A percentile compares a stretch with the other conserved stretches of the same genome.
These are phyloP conservation scores for Psilocybe azurescens DNA, from an alignment of 768 basidiomycete species.

Conservation along the genomic window DNA sequence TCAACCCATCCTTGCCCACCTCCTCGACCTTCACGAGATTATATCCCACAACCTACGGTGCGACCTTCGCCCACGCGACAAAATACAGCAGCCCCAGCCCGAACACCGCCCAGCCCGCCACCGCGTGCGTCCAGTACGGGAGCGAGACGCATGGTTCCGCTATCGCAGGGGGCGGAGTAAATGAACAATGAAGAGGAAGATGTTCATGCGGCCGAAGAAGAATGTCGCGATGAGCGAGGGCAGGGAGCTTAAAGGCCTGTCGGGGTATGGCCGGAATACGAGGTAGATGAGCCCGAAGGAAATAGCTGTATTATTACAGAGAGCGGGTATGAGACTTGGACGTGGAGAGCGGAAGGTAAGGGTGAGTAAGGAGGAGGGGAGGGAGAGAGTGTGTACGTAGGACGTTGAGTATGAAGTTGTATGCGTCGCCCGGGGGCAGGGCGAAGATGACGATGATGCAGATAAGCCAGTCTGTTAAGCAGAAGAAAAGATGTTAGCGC, in stretches of 20 bases:
- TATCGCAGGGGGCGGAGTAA: conserved; percentile 53
- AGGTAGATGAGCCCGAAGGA: conserved; percentile 56
- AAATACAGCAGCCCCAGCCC: conserved; percentile 34
- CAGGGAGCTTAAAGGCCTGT: conserved; percentile 3
- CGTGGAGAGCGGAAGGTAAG: background rate
- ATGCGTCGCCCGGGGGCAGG: conserved; percentile 70
- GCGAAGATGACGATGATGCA: conserved; percentile 42
- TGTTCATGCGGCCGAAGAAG: conserved; percentile 63
- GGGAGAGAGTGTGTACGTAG: conserved; percentile 35
- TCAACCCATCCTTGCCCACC: conserved; percentile 38
- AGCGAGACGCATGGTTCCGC: conserved; percentile 51
- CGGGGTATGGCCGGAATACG: conserved; percentile 25
- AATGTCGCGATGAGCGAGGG: conserved; percentile 28
- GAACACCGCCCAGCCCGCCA: conserved; percentile 45
- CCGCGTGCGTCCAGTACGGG: conserved; percentile 60
- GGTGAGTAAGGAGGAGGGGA: background rate
- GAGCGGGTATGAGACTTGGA: conserved; percentile 49
- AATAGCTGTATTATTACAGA: conserved; percentile 55
- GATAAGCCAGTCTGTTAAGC: conserved; percentile 35
- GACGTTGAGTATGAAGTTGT: conserved; percentile 62
- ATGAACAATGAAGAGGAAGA: conserved; percentile 62
- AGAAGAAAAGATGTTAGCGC: background rate
- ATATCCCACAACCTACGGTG: conserved; percentile 33
- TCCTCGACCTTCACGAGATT: conserved; percentile 33
- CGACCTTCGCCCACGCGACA: conserved; percentile 9